Evolutionary conservation across 1,284 basidiomycete genomes (phyloP), one percentile per base, ranked within the genome.

Genomic region (Marasmius tenuissimus): DNA sequence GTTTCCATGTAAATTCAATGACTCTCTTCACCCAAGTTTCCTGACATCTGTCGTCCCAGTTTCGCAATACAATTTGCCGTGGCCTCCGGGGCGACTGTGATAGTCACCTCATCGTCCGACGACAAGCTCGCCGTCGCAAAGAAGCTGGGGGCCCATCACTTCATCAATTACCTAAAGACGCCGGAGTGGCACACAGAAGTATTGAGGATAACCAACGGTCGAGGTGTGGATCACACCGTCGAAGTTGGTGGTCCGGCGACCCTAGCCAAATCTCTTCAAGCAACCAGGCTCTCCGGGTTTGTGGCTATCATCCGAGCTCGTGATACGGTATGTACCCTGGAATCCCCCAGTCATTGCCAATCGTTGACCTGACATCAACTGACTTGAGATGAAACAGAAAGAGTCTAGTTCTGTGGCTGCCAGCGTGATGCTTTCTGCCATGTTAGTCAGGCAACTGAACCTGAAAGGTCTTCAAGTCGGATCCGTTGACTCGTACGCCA

Each of bases 101-200:
- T 90, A 61, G 76, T 78, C 27, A 87, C 85, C 0, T 87, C 84
- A 0, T 87, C 85, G 0, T 85, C 84, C 0, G 84, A 87, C 64
- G 79, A 83, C 39, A 89, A 89, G 70, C 75, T 86, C 8, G 75
- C 81, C 62, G 56, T 78, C 16, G 81, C 76, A 0, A 74, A 73
- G 59, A 74, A 77, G 60, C 74, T 85, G 12, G 84, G 84, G 3
- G 84, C 79, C 0, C 77, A 79, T 7, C 75, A 84, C 62, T 60
- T 80, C 9, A 82, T 88, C 71, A 88, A 89, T 70, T 89, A 89
- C 71, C 82, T 77, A 49, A 80, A 69, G 54, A 78, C 72, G 9
- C 81, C 82, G 0, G 71, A 86, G 45, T 88, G 85, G 86, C 81
- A 83, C 33, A 72, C 83, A 48, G 79, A 83, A 61, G 81, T 85